Evolutionary conservation across 2,329 filamentous ascomycete genomes (phyloP).

Genomic region (Hypoxylon sp.): DNA sequence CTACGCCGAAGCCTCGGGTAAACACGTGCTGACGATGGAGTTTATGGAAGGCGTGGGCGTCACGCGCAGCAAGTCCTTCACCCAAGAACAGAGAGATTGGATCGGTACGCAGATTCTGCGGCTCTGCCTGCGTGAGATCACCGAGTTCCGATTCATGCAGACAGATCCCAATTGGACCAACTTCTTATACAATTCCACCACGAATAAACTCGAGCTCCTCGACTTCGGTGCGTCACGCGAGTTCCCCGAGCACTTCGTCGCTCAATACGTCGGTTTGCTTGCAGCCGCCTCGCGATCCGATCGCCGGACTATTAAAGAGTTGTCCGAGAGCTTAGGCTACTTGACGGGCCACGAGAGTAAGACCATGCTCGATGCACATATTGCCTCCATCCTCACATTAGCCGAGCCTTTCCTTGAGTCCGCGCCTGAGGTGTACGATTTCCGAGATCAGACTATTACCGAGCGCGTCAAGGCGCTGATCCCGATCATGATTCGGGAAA

Average conservation of each 20-base stretch:
- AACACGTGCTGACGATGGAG: constrained; percentile 92
- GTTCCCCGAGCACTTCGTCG: constrained; percentile 84
- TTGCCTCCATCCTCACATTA: constrained; percentile 88
- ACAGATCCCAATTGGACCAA: constrained; percentile 99
- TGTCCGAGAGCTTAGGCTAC: constrained; percentile 87
- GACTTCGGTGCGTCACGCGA: constrained; percentile 96
- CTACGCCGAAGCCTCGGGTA: constrained; percentile 83
- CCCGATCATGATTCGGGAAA: constrained; percentile 91
- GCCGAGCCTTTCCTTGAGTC: constrained; percentile 88
- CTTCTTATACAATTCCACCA: constrained; percentile 87
- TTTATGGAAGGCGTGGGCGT: constrained; percentile 90
- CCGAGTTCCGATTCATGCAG: constrained; percentile 98
- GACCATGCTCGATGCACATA: constrained; percentile 90
- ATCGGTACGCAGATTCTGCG: constrained; percentile 95
- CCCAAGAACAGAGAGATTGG: constrained; percentile 91
- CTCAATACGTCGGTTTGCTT: constrained; percentile 84
- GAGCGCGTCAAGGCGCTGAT: constrained; percentile 91
- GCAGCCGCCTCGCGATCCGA: constrained; percentile 83
- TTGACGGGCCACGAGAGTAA: constrained; percentile 90
- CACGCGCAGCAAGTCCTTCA: constrained; percentile 79
- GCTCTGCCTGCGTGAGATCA: constrained; percentile 92
- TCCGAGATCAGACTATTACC: constrained; percentile 94
- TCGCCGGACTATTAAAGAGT: constrained; percentile 71
- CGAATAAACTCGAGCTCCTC: constrained; percentile 85
- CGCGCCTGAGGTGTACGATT: constrained; percentile 90